Evolutionary conservation across 148 eudicot species (phyloP).

Genomic region (Chenopodium quinoa): DNA sequence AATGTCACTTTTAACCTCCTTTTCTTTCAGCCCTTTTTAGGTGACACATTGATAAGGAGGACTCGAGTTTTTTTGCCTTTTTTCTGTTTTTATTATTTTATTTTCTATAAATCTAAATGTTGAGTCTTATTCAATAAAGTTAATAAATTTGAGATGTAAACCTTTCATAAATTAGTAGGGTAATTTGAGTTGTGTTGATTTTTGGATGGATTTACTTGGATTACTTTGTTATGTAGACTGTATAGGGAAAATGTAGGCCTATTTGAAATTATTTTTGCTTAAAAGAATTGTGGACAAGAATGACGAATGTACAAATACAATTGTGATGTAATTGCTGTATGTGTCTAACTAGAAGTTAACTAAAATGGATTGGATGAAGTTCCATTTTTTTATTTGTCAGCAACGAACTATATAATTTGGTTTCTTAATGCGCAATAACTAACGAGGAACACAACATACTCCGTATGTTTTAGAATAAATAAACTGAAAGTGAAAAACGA

Average conservation of each 20-base stretch:
- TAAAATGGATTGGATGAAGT: neutral
- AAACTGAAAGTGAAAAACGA: too few species aligned
- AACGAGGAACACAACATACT: too few species aligned
- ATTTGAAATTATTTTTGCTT: neutral
- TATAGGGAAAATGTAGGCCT: neutral
- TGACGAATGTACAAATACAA: neutral
- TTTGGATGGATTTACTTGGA: conserved; percentile 43
- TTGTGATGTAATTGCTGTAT: neutral
- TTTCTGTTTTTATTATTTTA: conserved; percentile 17
- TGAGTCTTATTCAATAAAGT: conserved; percentile 18
- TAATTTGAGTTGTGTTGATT: conserved; percentile 6
- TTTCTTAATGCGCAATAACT: too few species aligned
- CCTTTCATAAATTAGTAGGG: conserved; percentile 13
- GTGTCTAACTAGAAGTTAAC: neutral
- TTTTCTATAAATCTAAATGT: conserved; percentile 7
- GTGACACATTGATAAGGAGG: conserved; percentile 21
- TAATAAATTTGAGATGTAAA: conserved; percentile 16
- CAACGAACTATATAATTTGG: too few species aligned
- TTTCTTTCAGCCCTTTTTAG: conserved; percentile 71
- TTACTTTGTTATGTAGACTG: conserved; percentile 1
- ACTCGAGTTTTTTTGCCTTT: neutral
- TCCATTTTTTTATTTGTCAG: neutral
- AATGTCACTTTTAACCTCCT: conserved; percentile 39
- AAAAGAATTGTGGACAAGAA: conserved; percentile 4
- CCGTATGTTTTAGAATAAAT: too few species aligned